These are phyloP conservation scores for Nakazawaea ishiwadae DNA, from an alignment of 805 yeast genomes.

Conservation along the genomic window DNA sequence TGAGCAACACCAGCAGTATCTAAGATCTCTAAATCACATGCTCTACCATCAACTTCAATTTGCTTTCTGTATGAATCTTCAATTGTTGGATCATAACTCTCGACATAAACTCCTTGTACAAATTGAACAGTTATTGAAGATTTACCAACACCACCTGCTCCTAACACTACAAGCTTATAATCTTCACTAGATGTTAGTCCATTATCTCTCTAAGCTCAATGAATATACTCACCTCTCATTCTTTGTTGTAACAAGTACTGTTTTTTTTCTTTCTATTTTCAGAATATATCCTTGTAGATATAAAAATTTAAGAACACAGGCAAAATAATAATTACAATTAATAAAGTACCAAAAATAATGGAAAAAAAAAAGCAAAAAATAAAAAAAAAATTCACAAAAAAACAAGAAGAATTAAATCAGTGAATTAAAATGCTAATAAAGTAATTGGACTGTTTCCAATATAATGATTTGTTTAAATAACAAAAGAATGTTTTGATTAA, in stretches of 20 bases:
- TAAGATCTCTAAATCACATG: conserved; percentile 76
- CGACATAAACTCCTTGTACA: conserved; percentile 85
- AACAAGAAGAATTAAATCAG: too few species aligned
- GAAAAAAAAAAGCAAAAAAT: too few species aligned
- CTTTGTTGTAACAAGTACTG: background rate
- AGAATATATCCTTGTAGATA: background rate
- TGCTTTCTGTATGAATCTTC: conserved; percentile 93
- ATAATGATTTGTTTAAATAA: too few species aligned
- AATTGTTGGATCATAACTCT: conserved; percentile 93
- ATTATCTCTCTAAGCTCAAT: background rate
- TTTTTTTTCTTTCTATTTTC: background rate
- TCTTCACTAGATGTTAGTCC: conserved; percentile 35
- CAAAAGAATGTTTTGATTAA: too few species aligned
- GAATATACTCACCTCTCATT: background rate
- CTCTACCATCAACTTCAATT: conserved; percentile 81
- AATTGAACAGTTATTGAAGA: conserved; percentile 90
- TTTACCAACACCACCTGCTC: conserved; percentile 98
- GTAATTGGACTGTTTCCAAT: too few species aligned
- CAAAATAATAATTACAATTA: too few species aligned
- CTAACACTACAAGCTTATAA: conserved; percentile 85
- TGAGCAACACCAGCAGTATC: conserved; percentile 75
- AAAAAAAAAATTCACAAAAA: too few species aligned
- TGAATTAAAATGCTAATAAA: too few species aligned
- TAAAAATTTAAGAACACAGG: too few species aligned
- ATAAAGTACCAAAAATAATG: too few species aligned